phyloP scores from a whole-genome alignment of 352 stramenopile genomes.

The Pythium scleroteichum region DNA sequence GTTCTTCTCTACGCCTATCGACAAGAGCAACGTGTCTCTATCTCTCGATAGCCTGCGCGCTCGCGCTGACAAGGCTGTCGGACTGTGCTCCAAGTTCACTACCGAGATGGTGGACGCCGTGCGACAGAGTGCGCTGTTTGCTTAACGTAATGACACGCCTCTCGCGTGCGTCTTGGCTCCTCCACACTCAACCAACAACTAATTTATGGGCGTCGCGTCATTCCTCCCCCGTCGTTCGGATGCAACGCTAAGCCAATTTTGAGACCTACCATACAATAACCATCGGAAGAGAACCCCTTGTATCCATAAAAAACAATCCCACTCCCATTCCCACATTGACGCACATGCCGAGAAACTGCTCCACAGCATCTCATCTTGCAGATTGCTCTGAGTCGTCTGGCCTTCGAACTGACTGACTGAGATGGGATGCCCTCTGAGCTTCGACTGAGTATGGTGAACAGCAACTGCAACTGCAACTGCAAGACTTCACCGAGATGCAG shows the following conservation, averaged over 20 bases:
- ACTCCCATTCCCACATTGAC: not conserved
- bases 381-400: not conserved
- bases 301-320: constrained; percentile 25
- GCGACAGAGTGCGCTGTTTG: constrained; percentile 63
- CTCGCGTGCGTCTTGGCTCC: constrained; percentile 4
- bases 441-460: constrained; percentile 21
- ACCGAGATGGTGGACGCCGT: constrained; percentile 54
- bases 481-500: not conserved
- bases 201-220: constrained; percentile 26
- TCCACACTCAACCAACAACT: constrained; percentile 8
- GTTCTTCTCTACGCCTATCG: constrained; percentile 58
- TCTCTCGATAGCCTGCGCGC: constrained; percentile 38
- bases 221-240: constrained; percentile 2
- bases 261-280: constrained; percentile 19
- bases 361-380: not conserved
- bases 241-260: constrained; percentile 22
- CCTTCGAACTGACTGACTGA: not conserved
- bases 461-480: constrained; percentile 22
- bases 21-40: constrained; percentile 62
- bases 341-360: not conserved
- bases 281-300: constrained; percentile 12
- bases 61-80: constrained; percentile 28
- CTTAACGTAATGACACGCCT: constrained; percentile 31
- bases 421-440: constrained; percentile 1
- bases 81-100: constrained; percentile 43